These are phyloP conservation scores for Penicillium odoratum DNA, from an alignment of 495 filamentous ascomycete species.

Conservation along the genomic window DNA sequence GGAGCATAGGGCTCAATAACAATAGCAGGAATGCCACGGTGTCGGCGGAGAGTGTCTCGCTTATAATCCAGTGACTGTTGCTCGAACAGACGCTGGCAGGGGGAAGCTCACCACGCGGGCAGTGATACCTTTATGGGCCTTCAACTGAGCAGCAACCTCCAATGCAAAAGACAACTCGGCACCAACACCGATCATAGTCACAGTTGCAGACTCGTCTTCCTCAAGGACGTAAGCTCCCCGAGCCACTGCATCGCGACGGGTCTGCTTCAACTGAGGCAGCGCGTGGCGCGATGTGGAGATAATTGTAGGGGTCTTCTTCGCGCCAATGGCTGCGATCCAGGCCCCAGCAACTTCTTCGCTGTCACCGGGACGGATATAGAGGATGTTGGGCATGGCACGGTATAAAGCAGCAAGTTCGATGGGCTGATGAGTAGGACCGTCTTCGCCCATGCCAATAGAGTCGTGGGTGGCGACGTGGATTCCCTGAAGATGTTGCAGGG, in stretches of 20 bases:
- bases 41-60: constrained; percentile 37
- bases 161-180: constrained; percentile 50
- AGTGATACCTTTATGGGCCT: constrained; percentile 34
- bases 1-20: constrained; percentile 56
- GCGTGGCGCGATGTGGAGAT: constrained; percentile 51
- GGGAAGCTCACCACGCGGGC: constrained; percentile 57
- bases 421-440: constrained; percentile 63
- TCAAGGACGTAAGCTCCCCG: constrained; percentile 50
- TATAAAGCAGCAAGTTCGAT: constrained; percentile 58
- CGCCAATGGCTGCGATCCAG: constrained; percentile 48
- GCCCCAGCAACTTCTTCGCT: constrained; percentile 58
- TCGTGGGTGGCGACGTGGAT: constrained; percentile 64
- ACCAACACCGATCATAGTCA: constrained; percentile 53
- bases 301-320: constrained; percentile 45
- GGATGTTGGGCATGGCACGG: constrained; percentile 60
- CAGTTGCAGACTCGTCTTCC: constrained; percentile 38
- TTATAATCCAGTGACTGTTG: constrained; percentile 51
- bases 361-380: constrained; percentile 59
- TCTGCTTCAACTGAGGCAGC: constrained; percentile 42
- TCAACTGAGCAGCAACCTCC: constrained; percentile 34
- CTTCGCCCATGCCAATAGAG: constrained; percentile 58
- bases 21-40: constrained; percentile 42
- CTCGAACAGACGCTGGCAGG: constrained; percentile 55
- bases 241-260: constrained; percentile 41
- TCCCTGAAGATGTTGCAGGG: constrained; percentile 53